These are phyloP conservation scores for Tylopilus felleus DNA, from an alignment of 768 basidiomycete genomes.

Conservation along the genomic window DNA sequence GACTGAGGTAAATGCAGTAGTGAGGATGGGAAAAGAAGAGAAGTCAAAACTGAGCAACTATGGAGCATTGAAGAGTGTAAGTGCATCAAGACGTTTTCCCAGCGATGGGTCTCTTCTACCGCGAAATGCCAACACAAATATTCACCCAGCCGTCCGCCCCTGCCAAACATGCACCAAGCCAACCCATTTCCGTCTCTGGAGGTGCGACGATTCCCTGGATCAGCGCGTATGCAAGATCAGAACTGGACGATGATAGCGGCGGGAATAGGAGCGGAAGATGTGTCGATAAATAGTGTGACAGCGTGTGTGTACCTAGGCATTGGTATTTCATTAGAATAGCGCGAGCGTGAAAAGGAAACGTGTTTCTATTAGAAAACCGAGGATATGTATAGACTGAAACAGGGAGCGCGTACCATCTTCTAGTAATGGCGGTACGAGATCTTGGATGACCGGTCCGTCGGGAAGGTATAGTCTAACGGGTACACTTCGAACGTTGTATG, in stretches of 20 bases:
- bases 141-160: constrained; percentile 97
- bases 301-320: constrained; percentile 66
- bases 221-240: constrained; percentile 69
- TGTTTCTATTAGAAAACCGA: constrained; percentile 1
- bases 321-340: constrained; percentile 1
- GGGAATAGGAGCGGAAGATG: constrained; percentile 83
- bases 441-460: constrained; percentile 88
- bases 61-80: not conserved
- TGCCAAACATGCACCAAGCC: constrained; percentile 88
- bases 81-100: not conserved
- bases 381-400: not conserved
- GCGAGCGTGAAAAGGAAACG: not conserved
- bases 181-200: constrained; percentile 84
- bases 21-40: not conserved
- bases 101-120: constrained; percentile 15
- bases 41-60: not conserved
- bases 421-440: constrained; percentile 74
- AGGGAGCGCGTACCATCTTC: constrained; percentile 61
- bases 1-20: constrained; percentile 4
- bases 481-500: constrained; percentile 82
- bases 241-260: constrained; percentile 37
- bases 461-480: constrained; percentile 88
- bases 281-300: constrained; percentile 62
- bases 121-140: constrained; percentile 68
- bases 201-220: constrained; percentile 85